phyloP scores from a whole-genome alignment of 106 monocot species.

The Ottelia alismoides region DNA sequence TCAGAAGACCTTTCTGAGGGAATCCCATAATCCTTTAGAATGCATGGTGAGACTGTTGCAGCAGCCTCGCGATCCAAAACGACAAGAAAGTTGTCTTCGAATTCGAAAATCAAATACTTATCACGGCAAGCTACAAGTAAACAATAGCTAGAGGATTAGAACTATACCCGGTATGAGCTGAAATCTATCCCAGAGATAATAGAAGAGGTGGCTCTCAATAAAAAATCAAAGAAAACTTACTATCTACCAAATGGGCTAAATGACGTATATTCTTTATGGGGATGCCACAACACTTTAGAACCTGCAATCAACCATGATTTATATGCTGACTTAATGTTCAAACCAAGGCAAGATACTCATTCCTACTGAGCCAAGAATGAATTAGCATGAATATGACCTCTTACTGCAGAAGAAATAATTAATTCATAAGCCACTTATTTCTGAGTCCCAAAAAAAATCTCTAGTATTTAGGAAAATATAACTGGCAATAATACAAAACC shows the following conservation, averaged over 20 bases:
- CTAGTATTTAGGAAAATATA: no score
- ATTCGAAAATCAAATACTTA: conserved; percentile 86
- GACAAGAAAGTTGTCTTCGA: conserved; percentile 83
- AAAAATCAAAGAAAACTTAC: no score
- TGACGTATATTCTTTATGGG: conserved; percentile 82
- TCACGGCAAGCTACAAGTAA: conserved; percentile 63
- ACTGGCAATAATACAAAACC: no score
- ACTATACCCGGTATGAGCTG: neutral
- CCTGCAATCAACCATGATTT: no score
- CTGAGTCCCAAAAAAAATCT: no score
- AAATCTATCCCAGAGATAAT: neutral
- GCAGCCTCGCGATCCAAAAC: conserved; percentile 81
- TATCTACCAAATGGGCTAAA: conserved; percentile 82
- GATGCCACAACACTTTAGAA: conserved; percentile 71
- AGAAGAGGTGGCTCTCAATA: neutral
- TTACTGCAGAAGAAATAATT: no score
- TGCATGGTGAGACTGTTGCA: conserved; percentile 35
- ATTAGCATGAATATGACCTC: no score
- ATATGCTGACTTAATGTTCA: no score
- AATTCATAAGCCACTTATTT: no score
- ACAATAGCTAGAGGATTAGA: neutral
- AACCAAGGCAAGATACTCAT: no score
- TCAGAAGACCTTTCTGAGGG: conserved; percentile 69
- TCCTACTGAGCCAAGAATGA: no score
- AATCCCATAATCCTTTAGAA: conserved; percentile 87